phyloP scores from a whole-genome alignment of 73 alveolate species.

The Paramecium primaurelia region DNA sequence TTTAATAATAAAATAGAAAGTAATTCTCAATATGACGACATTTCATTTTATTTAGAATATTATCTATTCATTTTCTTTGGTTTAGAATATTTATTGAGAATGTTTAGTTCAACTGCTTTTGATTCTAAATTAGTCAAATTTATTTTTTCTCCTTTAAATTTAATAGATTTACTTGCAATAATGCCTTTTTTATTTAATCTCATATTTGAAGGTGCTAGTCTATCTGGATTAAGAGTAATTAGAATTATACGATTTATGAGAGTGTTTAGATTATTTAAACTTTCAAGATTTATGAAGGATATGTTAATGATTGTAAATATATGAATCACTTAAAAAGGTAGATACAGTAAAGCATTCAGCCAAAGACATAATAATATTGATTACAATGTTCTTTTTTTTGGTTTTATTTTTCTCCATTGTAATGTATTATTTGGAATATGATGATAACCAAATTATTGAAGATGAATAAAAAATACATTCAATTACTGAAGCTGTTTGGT shows the following conservation, averaged over 20 bases:
- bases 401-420: conserved; percentile 36
- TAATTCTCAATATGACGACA: not conserved
- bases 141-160: conserved; percentile 15
- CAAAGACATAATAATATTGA: not conserved
- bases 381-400: conserved; percentile 16
- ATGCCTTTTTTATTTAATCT: not conserved
- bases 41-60: not conserved
- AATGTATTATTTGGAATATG: conserved; percentile 46
- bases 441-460: not conserved
- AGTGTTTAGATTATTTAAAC: not conserved
- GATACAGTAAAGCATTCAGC: conserved; percentile 27
- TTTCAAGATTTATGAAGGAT: not conserved
- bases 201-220: not conserved
- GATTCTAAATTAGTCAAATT: not conserved
- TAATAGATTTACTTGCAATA: conserved; percentile 2
- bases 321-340: not conserved
- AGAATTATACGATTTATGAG: conserved; percentile 9
- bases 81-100: not conserved
- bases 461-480: not conserved
- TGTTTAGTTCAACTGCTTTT: conserved; percentile 38
- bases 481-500: conserved; percentile 52
- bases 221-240: not conserved
- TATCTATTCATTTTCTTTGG: conserved; percentile 10
- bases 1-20: not conserved
- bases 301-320: conserved; percentile 31